Evolutionary conservation across 176 grass and related monocot species (phyloP), one percentile per base, ranked within the genome.

Genomic region (Eragrostis curvula): DNA sequence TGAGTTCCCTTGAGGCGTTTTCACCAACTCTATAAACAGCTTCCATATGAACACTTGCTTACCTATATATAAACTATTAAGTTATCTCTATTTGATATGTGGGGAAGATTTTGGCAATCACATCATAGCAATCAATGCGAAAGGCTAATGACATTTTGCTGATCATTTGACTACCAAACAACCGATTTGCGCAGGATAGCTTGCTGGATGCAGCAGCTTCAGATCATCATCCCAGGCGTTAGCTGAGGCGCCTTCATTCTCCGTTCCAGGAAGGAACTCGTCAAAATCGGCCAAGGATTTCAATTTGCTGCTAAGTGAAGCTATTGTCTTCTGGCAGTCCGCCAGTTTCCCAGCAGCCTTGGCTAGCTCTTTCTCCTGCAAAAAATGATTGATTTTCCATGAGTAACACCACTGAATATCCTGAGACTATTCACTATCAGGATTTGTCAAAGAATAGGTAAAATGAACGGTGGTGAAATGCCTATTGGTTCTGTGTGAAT

Each of bases 321-420:
- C 83, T 87, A 99, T 99, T 24, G 93, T 99, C 77, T 90, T 91
- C 56, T 96, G 97, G 68, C 97, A 99, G 47, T 88, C 91, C 44
- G 85, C 91, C n/a, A 99, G 77, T 63, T 99, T 96, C 57, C 71
- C 85, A 41, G 93, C 93, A 56, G 89, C 87, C 43, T 66, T 85
- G 16, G 70, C 89, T 27, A 83, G 51, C 80, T 92, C 93, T 70
- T 81, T 90, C 79, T 87, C 97, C 93, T 99, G 79, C 25, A 48
- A 25, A 82, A 83, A 70, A 42, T 28, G 43, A 27, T 48, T 20
- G 47, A 74, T 8, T 62, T 48, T 81, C 41, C 32, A 64, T 83
- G 16, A 73, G 27, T 12, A 41, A 66, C 47, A 67, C 27, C 6
- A 13, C 16, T 29, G 17, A 28, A 67, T 49, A 6, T 58, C 41